Percentiles rank a stretch among this genome's conserved stretches.
phyloP scores from a whole-genome alignment of 805 yeast species.

The Limtongia smithiae region DNA sequence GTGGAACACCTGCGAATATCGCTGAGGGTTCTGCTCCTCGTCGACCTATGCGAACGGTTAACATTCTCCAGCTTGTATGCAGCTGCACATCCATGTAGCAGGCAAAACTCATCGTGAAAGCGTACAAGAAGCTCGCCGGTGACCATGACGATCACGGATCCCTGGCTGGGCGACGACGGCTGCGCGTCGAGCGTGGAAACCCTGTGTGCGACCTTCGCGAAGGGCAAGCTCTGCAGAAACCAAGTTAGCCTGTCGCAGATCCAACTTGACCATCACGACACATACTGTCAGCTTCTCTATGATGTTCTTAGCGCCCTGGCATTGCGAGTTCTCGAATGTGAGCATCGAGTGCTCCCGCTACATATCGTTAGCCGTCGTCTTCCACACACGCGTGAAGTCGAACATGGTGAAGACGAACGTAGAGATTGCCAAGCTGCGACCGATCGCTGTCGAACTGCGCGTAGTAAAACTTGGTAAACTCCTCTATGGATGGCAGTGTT shows the following conservation, averaged over 20 bases:
- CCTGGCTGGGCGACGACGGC: slow-evolving; percentile 86
- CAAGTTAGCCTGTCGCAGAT: too few species aligned
- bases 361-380: neutral
- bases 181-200: slow-evolving; percentile 96
- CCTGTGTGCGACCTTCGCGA: slow-evolving; percentile 88
- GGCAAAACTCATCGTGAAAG: neutral
- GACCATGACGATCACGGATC: slow-evolving; percentile 91
- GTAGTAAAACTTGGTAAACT: slow-evolving; percentile 92
- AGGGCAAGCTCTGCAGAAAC: slow-evolving; percentile 58
- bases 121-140: slow-evolving; percentile 80
- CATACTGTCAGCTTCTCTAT: slow-evolving; percentile 75
- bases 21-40: slow-evolving; percentile 92
- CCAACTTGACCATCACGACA: neutral
- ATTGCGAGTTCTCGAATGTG: slow-evolving; percentile 90
- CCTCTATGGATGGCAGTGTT: slow-evolving; percentile 42
- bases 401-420: slow-evolving; percentile 43
- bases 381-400: neutral
- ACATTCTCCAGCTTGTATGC: neutral
- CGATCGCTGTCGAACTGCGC: slow-evolving; percentile 92
- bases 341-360: slow-evolving; percentile 93
- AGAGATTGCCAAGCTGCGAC: slow-evolving; percentile 84
- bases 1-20: slow-evolving; percentile 97
- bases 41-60: slow-evolving; percentile 46
- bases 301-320: slow-evolving; percentile 90
- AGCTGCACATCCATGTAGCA: neutral